Base-by-base conservation (phyloP, 2,329 filamentous ascomycete species). In the Aurifilum marmelostoma region DNA sequence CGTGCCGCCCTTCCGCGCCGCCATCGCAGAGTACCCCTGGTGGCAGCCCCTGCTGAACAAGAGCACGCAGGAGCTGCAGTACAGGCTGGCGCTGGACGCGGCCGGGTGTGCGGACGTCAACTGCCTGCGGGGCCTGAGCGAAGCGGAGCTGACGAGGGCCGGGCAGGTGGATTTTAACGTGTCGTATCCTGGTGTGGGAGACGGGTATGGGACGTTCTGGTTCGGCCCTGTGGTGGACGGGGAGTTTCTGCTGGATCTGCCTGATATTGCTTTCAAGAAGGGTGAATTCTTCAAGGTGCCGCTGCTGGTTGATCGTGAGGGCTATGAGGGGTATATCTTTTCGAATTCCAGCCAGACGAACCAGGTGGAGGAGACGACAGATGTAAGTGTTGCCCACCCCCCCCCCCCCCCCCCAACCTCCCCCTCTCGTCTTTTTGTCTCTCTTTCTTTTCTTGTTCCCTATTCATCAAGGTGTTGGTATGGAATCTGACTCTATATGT, bases 281-380 rank as follows among this genome's bases (percentile, higher is more conserved):
- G 86, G 85, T 0, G 82, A 81, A 3, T 87, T 87, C 75, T 76
- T 87, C 71, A 81, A 81, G 32, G 81, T 89, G 0, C 88, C 88
- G 0, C 77, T 83, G 0, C 83, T 89, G 32, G 39, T 59, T 27
- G 66, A 67, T n/a, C 66, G 61, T 1, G 66, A 67, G 2, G 61
- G 66, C 14, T 67, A 67, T 8, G 66, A 67, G 24, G 66, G 66
- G 3, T 24, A 50, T 7, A n/a, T 56, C 21, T 67, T 67, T 29
- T 64, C 66, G 39, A 67, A 67, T 39, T 1, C 34, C 12, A 64
- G 61, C 39, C 37, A 64, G 66, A 64, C 66, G 12, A 67, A n/a
- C 18, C 66, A 67, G 52, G 32, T 60, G 4, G 66, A 67, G 29
- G 66, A 67, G 52, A 67, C 66, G 14, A 32, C 43, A 16, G 66